Evolutionary conservation across 495 filamentous ascomycete species (phyloP), one percentile per base, ranked within the genome.

Genomic region (Hypoxylon subgilvum): DNA sequence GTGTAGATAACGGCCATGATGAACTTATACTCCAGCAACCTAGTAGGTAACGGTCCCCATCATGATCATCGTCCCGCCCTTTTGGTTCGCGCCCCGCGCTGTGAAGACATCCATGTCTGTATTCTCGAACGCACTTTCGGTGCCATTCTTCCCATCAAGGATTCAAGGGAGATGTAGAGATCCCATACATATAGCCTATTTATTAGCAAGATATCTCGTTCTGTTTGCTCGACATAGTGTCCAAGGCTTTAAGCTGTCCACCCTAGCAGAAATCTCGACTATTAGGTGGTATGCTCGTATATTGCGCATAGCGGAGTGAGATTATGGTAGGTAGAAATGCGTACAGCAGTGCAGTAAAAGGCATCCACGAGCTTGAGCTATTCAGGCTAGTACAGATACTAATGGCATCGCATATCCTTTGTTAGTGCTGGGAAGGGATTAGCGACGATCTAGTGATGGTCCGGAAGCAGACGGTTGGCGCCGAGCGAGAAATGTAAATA

Each of bases 71-170:
- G 54, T 53, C 48, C 48, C 43, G 49, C 44, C 44, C 43, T 45
- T 45, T 13, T 52, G 53, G 47, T 54, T 54, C 53, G 54, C 47
- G 30, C 40, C 43, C 47, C 53, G 58, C 59, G 34, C 7, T 56
- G 48, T 21, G 42, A 51, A 55, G 25, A 31, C 31, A 34, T 12
- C 23, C n/a, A 27, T 52, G 52, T 50, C 47, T 47, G 53, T 32
- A 54, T 50, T 54, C 32, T 52, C 18, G 38, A 48, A 18, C 28
- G 44, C 22, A 36, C 32, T 17, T 27, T 44, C 18, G 6, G 25
- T 28, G 6, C 16, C 8, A n/a, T 50, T 35, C 42, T 44, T 34
- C 43, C 16, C 3, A 52, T 9, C 30, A 38, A 48, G 10, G 21
- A 7, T 47, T 36, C 39, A 23, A 31, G 25, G 19, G 31, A 6